phyloP scores from a whole-genome alignment of 257 asterid genomes.

The Fraxinus quadrangulata region DNA sequence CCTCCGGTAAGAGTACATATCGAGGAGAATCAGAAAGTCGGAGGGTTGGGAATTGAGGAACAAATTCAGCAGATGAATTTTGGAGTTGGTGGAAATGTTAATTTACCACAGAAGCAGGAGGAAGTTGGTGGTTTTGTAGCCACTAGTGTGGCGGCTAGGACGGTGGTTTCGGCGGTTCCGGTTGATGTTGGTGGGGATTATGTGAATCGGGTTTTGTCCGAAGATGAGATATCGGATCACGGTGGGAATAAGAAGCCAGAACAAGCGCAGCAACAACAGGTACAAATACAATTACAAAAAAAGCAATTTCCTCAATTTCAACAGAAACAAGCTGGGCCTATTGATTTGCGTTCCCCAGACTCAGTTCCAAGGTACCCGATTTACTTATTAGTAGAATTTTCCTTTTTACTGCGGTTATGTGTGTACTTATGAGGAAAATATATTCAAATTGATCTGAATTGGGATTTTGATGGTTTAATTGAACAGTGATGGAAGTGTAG shows the following conservation, averaged over 20 bases:
- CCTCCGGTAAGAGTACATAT: slow-evolving; percentile 73
- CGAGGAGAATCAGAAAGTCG: slow-evolving; percentile 59
- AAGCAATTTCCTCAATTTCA: slow-evolving; percentile 60
- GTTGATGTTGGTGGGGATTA: slow-evolving; percentile 63
- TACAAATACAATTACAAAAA: slow-evolving; percentile 43
- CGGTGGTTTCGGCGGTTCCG: slow-evolving; percentile 45
- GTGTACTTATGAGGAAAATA: background rate
- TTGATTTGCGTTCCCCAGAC: slow-evolving; percentile 82
- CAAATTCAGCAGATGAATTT: slow-evolving; percentile 65
- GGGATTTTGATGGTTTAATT: slow-evolving; percentile 20
- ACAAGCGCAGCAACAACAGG: slow-evolving; percentile 58
- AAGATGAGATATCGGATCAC: slow-evolving; percentile 84
- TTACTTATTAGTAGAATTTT: background rate
- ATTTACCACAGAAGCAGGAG: slow-evolving; percentile 36
- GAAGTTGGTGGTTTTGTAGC: slow-evolving; percentile 37
- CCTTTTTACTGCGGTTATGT: background rate
- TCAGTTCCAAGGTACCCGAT: slow-evolving; percentile 76
- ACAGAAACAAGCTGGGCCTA: slow-evolving; percentile 46
- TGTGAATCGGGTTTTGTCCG: slow-evolving; percentile 47
- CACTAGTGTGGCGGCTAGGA: slow-evolving; percentile 31
- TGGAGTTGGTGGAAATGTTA: slow-evolving; percentile 42
- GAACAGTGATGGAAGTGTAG: slow-evolving; percentile 74
- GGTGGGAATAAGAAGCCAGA: slow-evolving; percentile 52
- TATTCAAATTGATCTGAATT: slow-evolving; percentile 30
- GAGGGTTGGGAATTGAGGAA: slow-evolving; percentile 70